Conservation (phyloP, 169 alveolate species). For the Eimeria tenella region DNA sequence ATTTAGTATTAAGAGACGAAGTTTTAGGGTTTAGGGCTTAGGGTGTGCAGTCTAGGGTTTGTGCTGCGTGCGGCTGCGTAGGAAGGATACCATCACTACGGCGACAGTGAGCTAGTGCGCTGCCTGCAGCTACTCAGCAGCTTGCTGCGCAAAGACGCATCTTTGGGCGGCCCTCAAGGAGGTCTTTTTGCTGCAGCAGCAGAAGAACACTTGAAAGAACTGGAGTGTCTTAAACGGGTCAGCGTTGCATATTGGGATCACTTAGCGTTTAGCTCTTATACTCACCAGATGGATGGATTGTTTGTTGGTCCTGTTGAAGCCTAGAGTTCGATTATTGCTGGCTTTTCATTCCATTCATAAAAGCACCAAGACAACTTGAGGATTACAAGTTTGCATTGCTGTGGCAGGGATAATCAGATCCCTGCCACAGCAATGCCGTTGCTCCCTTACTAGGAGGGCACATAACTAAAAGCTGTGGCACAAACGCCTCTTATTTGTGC, state of each 20-base stretch:
- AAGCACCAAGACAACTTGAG: no score
- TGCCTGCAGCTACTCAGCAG: conserved; percentile 64
- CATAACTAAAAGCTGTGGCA: no score
- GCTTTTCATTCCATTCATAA: no score
- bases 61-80: neutral
- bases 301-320: neutral
- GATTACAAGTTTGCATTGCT: no score
- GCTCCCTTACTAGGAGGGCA: no score
- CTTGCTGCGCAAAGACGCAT: neutral
- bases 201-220: conserved; percentile 71
- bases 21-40: neutral
- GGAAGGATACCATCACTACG: conserved; percentile 76
- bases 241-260: neutral
- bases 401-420: no score
- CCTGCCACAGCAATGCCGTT: no score
- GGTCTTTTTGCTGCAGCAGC: conserved; percentile 56
- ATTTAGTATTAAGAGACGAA: no score
- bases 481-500: no score
- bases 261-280: neutral
- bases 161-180: neutral
- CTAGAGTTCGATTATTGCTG: no score
- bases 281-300: neutral
- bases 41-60: neutral
- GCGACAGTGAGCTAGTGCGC: conserved; percentile 74
- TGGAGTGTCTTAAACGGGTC: conserved; percentile 69